Percentiles rank a stretch among this genome's conserved stretches.
Conservation (phyloP, 1,284 basidiomycete species). For the Cutaneotrichosporon sp. region DNA sequence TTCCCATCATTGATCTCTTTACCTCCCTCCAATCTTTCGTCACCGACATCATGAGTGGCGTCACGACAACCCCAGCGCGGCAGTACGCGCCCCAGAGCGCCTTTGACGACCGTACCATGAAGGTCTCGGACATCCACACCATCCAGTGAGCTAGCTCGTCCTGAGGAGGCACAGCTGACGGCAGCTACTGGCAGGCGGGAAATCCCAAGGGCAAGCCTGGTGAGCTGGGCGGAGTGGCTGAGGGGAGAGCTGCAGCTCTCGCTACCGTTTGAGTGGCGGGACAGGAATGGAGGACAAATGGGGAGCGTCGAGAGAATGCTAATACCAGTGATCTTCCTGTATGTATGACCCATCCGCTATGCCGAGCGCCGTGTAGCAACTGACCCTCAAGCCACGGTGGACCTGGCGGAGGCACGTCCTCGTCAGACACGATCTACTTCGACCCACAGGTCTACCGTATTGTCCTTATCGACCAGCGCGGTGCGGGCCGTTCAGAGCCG, state of each 20-base stretch:
- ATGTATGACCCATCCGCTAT: background rate
- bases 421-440: constrained; percentile 69
- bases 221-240: background rate
- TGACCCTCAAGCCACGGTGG: constrained; percentile 23
- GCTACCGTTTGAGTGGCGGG: too few relatives aligned
- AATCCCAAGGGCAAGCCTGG: constrained; percentile 62
- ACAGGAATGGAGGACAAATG: too few relatives aligned
- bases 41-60: constrained; percentile 1
- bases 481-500: constrained; percentile 77
- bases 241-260: too few relatives aligned
- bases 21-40: too few relatives aligned
- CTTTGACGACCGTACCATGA: constrained; percentile 61
- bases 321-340: constrained; percentile 65
- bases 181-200: constrained; percentile 73
- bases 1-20: too few relatives aligned
- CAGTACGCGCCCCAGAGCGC: constrained; percentile 59
- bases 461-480: constrained; percentile 70
- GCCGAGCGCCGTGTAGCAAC: too few relatives aligned
- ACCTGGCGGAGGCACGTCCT: constrained; percentile 31
- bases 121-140: constrained; percentile 68
- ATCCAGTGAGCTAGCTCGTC: constrained; percentile 60
- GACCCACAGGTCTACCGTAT: constrained; percentile 73
- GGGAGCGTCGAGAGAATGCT: background rate
- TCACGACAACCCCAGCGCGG: background rate
- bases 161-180: background rate